Evolutionary conservation across 169 alveolate genomes (phyloP).

Genomic region (Plasmodium falciparum): DNA sequence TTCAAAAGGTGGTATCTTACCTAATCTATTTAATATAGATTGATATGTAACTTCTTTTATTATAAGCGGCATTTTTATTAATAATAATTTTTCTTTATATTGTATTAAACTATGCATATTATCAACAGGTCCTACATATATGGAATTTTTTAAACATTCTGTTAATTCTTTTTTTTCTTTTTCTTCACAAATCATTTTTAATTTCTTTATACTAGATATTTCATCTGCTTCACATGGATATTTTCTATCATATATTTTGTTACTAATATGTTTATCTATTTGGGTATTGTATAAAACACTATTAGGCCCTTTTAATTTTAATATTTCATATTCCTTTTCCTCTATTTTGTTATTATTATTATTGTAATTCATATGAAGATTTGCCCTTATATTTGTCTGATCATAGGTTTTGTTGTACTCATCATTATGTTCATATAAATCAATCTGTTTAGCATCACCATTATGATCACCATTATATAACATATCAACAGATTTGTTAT

Average conservation of each 20-base stretch:
- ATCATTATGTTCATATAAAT: slow-evolving; percentile 14
- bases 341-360: not conserved
- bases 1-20: slow-evolving; percentile 80
- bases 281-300: slow-evolving; percentile 31
- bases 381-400: too few species aligned
- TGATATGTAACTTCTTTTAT: slow-evolving; percentile 81
- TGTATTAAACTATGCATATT: slow-evolving; percentile 81
- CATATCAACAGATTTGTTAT: not conserved
- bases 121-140: slow-evolving; percentile 85
- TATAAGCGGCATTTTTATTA: slow-evolving; percentile 79
- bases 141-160: slow-evolving; percentile 78
- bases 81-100: slow-evolving; percentile 78
- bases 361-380: not conserved
- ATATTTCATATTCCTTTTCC: slow-evolving; percentile 38
- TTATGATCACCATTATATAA: not conserved
- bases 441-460: not conserved
- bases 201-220: slow-evolving; percentile 32
- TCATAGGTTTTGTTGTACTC: too few species aligned
- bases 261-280: slow-evolving; percentile 41
- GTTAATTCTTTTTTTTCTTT: slow-evolving; percentile 78
- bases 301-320: slow-evolving; percentile 37
- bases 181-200: slow-evolving; percentile 63
- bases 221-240: slow-evolving; percentile 44
- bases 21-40: slow-evolving; percentile 84
- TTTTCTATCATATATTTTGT: slow-evolving; percentile 16